Evolutionary conservation across 2,329 filamentous ascomycete genomes (phyloP).

Genomic region (Sporothrix phasma): DNA sequence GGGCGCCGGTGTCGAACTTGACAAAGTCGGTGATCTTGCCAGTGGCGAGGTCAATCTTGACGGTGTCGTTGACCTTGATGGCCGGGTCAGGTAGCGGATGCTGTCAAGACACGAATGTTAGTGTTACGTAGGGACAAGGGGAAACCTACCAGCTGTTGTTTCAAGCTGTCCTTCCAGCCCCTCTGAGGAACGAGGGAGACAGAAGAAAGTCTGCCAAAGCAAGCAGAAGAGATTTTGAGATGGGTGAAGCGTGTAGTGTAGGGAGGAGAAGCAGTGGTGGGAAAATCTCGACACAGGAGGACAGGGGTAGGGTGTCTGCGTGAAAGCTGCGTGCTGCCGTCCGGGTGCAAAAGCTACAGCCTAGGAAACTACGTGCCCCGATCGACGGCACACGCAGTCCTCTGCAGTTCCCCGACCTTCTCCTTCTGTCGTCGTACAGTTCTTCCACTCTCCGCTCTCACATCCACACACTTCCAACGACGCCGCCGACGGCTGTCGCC

Average conservation of each 20-base stretch:
- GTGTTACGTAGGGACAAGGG: slow-evolving; percentile 31
- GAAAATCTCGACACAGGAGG: slow-evolving; percentile 5
- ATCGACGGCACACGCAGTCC: neutral
- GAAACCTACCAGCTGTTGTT: slow-evolving; percentile 46
- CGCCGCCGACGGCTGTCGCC: neutral
- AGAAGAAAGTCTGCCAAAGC: neutral
- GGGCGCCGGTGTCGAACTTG: slow-evolving; percentile 96
- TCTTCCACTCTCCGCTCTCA: slow-evolving; percentile 2
- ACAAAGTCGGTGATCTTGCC: slow-evolving; percentile 98
- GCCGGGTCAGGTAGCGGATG: slow-evolving; percentile 96
- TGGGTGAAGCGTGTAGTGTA: neutral
- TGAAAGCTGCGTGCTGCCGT: neutral
- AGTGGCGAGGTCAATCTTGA: slow-evolving; percentile 95
- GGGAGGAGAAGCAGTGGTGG: neutral
- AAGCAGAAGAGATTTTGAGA: neutral
- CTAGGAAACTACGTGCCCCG: neutral
- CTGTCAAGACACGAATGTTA: slow-evolving; percentile 38
- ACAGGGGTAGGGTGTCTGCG: slow-evolving; percentile 15
- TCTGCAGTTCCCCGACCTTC: neutral
- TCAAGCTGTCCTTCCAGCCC: slow-evolving; percentile 20
- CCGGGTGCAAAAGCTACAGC: slow-evolving; percentile 6
- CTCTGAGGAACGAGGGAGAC: slow-evolving; percentile 19
- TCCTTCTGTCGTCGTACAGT: neutral
- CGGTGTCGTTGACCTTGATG: slow-evolving; percentile 99
- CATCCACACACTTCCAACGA: neutral